phyloP scores from a whole-genome alignment of 1,284 basidiomycete genomes.

The Ceratobasidium sp. region DNA sequence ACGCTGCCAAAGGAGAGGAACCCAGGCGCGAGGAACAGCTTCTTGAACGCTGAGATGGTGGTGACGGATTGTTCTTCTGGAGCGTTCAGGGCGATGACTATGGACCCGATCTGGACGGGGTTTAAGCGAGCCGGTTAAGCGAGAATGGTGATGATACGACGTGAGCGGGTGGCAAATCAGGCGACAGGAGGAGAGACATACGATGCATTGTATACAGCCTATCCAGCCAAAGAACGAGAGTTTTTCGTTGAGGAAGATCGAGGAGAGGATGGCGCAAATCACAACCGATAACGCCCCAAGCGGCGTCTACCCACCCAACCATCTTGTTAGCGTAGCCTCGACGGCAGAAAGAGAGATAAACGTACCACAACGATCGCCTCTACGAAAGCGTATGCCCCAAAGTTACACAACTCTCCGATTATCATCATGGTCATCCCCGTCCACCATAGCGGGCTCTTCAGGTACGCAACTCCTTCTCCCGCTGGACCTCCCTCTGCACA shows the following conservation, averaged over 20 bases:
- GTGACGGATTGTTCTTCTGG: conserved; percentile 84
- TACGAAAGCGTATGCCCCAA: conserved; percentile 60
- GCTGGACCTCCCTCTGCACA: conserved; percentile 59
- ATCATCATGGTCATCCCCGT: conserved; percentile 63
- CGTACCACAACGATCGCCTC: conserved; percentile 62
- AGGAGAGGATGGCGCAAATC: conserved; percentile 75
- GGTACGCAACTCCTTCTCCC: conserved; percentile 72
- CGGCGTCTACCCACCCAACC: conserved; percentile 59
- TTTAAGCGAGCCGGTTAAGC: conserved; percentile 49
- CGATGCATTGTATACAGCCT: conserved; percentile 68
- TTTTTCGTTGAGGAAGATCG: conserved; percentile 71
- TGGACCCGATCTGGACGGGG: conserved; percentile 55
- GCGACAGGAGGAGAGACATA: conserved; percentile 50
- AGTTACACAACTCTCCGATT: conserved; percentile 57
- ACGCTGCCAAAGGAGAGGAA: conserved; percentile 68
- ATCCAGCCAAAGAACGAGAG: conserved; percentile 69
- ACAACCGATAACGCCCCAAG: conserved; percentile 76
- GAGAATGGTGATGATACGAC: conserved; percentile 10
- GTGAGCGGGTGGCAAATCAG: conserved; percentile 27
- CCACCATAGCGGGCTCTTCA: conserved; percentile 70
- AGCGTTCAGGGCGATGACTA: conserved; percentile 71
- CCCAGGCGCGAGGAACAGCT: conserved; percentile 69
- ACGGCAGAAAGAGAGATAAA: neutral
- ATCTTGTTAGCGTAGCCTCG: neutral
- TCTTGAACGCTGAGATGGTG: conserved; percentile 74